A percentile compares a stretch with the other conserved stretches of the same genome.
Conservation (phyloP, 306 rosid genomes). For the Gastrolobium bilobum region DNA sequence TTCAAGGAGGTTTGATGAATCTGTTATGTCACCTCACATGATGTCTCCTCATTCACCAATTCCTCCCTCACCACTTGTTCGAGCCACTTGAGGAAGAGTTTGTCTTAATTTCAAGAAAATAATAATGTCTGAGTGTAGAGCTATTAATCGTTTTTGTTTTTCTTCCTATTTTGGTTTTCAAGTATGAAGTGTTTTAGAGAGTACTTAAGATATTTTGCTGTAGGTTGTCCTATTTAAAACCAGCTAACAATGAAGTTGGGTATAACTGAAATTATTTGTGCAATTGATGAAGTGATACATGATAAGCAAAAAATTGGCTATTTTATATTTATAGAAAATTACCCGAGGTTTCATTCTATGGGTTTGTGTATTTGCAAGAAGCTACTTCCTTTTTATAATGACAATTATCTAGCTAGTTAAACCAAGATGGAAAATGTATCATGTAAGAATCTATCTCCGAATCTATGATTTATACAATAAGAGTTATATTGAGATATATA, state of each 20-base stretch:
- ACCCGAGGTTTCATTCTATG: background rate
- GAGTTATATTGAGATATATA: no score
- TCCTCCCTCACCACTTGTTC: conserved; percentile 80
- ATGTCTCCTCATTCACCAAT: conserved; percentile 81
- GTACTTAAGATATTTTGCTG: background rate
- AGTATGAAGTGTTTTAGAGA: conserved; percentile 5
- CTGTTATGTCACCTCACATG: conserved; percentile 62
- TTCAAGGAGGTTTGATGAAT: conserved; percentile 62
- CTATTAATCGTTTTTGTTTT: conserved; percentile 7
- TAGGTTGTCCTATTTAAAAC: conserved; percentile 33
- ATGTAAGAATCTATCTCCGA: no score
- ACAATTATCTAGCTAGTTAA: background rate
- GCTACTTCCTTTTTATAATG: background rate
- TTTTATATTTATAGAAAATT: conserved; percentile 2
- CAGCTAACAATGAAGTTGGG: conserved; percentile 32
- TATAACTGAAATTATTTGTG: conserved; percentile 9
- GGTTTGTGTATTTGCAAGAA: background rate
- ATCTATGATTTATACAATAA: no score
- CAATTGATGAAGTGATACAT: conserved; percentile 21
- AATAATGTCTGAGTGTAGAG: background rate
- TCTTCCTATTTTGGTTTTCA: background rate
- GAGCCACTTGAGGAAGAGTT: conserved; percentile 44
- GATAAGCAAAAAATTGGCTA: background rate
- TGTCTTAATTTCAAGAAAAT: background rate
- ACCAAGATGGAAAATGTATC: no score